Base-by-base conservation (phyloP, 352 stramenopile species). In the Pythium brachiatum region DNA sequence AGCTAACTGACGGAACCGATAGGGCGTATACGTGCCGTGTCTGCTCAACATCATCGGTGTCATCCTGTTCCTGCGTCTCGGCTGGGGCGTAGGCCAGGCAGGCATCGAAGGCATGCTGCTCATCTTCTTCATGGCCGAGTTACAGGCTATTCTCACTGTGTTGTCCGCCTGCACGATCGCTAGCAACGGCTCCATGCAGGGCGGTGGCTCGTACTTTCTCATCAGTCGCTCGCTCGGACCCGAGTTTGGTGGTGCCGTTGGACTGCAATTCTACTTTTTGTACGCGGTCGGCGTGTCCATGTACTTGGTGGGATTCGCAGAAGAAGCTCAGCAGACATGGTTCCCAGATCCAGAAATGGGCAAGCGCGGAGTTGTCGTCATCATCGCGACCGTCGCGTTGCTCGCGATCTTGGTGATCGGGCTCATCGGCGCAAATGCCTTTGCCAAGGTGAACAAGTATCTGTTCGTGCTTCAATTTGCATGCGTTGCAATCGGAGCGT, bases 21-120 rank as follows among this genome's bases (percentile, higher is more conserved):
- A 83, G 75, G 89, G 89, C 8, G 89, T 96, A 7, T 95, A 92
- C 41, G 73, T 97, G 63, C 89, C 89, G 32, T 96, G 85, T 63
- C 75, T 96, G 23, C 77, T 96, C 62, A 95, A 95, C 66, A 97
- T 97, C 72, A 90, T 96, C 38, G 88, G 89, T 36, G 87, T 97
- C 26, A 94, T 97, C 48, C 62, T 97, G 21, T 97, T 96, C 62
- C 81, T 96, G 12, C 85, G 88, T 4, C 79, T 96, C 18, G 83
- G 85, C 4, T 94, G 81, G 79, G 90, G 91, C 36, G 76, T 93
- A 3, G 88, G 82, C 0, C 89, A 97, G 66, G 89, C 89, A 0
- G 89, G 89, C 4, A 76, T 81, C 12, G 60, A 90, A 23, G 89
- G 81, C 38, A 88, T 92, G 52, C 29, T 83, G 7, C 73, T 86